A percentile compares a stretch with the other conserved stretches of the same genome.
phyloP scores from a whole-genome alignment of 179 eudicot species.

The Spergularia azorica region DNA sequence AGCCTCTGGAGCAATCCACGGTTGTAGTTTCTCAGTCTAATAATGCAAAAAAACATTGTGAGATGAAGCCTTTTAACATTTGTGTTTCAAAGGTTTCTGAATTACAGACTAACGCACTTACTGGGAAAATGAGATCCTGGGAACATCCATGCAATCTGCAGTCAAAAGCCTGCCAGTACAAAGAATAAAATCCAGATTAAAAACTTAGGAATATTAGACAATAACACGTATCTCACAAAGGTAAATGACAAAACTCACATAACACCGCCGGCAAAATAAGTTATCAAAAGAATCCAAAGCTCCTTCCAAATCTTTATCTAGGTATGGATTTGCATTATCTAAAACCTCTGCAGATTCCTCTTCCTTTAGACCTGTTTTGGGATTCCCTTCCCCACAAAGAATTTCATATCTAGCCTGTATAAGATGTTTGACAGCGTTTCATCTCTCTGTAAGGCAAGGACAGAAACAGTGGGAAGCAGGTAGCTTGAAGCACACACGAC shows the following conservation, averaged over 20 bases:
- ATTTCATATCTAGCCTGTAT: slow-evolving; percentile 97
- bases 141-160: slow-evolving; percentile 99
- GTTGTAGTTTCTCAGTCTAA: slow-evolving; percentile 80
- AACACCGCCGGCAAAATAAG: slow-evolving; percentile 93
- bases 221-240: neutral
- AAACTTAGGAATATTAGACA: neutral
- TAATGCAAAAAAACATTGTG: slow-evolving; percentile 8
- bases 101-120: slow-evolving; percentile 36
- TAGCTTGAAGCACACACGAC: slow-evolving; percentile 73
- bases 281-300: slow-evolving; percentile 98
- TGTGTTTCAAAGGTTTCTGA: neutral
- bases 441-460: slow-evolving; percentile 87
- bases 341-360: slow-evolving; percentile 40
- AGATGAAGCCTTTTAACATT: neutral
- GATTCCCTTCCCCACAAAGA: slow-evolving; percentile 55
- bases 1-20: slow-evolving; percentile 62
- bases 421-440: slow-evolving; percentile 85
- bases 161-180: slow-evolving; percentile 79
- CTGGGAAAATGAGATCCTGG: slow-evolving; percentile 94
- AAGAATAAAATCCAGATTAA: slow-evolving; percentile 8
- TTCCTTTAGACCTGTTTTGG: slow-evolving; percentile 35
- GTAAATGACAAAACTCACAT: slow-evolving; percentile 50
- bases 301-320: slow-evolving; percentile 91
- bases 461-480: slow-evolving; percentile 78
- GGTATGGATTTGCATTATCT: slow-evolving; percentile 51